These are phyloP conservation scores for Pontederia paniculata DNA, from an alignment of 176 grass and related monocot genomes.

Conservation along the genomic window DNA sequence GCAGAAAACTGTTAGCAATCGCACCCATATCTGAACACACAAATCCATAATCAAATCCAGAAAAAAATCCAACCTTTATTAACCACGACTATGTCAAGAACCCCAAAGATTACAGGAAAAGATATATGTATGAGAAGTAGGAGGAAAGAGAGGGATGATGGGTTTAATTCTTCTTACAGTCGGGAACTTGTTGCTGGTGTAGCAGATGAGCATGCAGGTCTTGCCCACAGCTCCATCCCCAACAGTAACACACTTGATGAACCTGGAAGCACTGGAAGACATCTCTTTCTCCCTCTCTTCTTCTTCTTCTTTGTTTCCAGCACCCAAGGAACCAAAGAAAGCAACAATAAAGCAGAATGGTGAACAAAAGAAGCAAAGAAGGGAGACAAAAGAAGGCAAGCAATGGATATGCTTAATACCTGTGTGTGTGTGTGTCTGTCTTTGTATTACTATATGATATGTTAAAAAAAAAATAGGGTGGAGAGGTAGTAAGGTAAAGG, in stretches of 20 bases:
- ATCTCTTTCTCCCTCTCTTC: conserved; percentile 18
- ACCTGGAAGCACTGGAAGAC: conserved; percentile 66
- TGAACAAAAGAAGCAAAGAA: background rate
- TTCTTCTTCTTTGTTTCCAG: no score
- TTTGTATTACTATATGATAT: background rate
- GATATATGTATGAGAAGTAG: background rate
- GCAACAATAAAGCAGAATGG: background rate
- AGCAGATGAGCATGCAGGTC: conserved; percentile 97
- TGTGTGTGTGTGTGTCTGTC: no score
- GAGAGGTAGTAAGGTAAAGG: background rate
- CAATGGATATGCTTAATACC: no score
- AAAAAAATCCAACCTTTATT: no score
- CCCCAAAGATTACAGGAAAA: background rate
- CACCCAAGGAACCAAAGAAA: conserved; percentile 17
- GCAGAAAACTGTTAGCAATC: background rate
- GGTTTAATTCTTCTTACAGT: conserved; percentile 35
- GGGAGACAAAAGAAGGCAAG: background rate
- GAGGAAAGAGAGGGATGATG: background rate
- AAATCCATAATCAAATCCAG: no score
- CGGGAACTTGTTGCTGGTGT: conserved; percentile 97
- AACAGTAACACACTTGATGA: conserved; percentile 99
- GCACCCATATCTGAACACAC: no score
- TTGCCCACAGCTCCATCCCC: conserved; percentile 98
- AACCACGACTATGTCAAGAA: background rate
- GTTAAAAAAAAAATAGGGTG: background rate